Base-by-base conservation (phyloP, 2,329 filamentous ascomycete genomes). In the Myriosclerotinia curreyana region DNA sequence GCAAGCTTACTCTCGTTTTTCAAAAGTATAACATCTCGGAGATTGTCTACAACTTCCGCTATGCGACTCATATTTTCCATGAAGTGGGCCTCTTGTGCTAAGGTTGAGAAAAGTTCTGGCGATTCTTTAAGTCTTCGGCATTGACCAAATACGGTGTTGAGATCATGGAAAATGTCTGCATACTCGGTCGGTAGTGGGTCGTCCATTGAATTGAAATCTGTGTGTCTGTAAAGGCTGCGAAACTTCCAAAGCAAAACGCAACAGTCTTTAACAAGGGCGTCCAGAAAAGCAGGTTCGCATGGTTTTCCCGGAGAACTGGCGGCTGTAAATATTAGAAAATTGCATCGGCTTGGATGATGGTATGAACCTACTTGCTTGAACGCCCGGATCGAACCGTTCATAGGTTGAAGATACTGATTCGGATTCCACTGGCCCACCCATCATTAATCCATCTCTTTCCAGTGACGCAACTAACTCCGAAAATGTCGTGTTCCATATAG, bases 71-170 rank as follows among this genome's bases (percentile, higher is more conserved):
- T 56, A 12, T 56, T 42, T 20, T 40, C 22, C 54, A 56, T 56
- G 15, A 40, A 38, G 46, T 46, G 25, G 36, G 28, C 28, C n/a
- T 20, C 34, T 22, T 42, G 40, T n/a, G 25, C 7, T n/a, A 46
- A 44, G 4, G 49, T 52, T 44, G 65, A 58, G 8, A 66, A 64
- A n/a, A 66, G 65, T 42, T 64, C 46, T 5, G 65, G 65, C 9
- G 62, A 34, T 28, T 17, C 46, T 34, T 60, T 59, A 25, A 66
- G 44, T 50, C 65, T 55, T 5, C 20, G 42, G 50, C 62, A 66
- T 56, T 66, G 48, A 20, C 61, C 17, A 50, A 64, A 51, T 20
- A 65, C 64, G 42, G 34, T 38, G 48, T 9, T 28, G 34, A 61
- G 58, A 49, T 38, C 25, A 38, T 61, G 40, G 40, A 54, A 44